phyloP scores from a whole-genome alignment of 352 stramenopile genomes.

The Phytopythium ostracodes region DNA sequence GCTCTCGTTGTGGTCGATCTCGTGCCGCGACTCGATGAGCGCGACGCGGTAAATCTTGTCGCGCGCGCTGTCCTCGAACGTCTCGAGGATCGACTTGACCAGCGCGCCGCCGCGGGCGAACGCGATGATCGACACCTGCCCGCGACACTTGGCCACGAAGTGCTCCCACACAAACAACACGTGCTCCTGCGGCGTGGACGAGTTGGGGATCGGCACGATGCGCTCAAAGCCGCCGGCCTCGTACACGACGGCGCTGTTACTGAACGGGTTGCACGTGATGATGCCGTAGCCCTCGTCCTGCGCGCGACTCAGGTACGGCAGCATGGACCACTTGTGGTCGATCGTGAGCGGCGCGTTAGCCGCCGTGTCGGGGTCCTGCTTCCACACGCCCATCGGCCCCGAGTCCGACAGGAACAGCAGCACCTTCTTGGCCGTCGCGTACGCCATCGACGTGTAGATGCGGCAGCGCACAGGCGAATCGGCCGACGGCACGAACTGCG shows the following conservation, averaged over 20 bases:
- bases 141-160: conserved; percentile 76
- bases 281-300: conserved; percentile 86
- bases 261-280: conserved; percentile 86
- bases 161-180: conserved; percentile 87
- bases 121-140: conserved; percentile 82
- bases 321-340: conserved; percentile 88
- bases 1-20: conserved; percentile 79
- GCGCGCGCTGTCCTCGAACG: conserved; percentile 63
- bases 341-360: conserved; percentile 41
- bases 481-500: conserved; percentile 80
- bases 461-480: conserved; percentile 85
- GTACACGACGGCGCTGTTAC: conserved; percentile 85
- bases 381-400: conserved; percentile 78
- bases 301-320: conserved; percentile 75
- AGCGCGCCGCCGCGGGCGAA: conserved; percentile 77
- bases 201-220: conserved; percentile 83
- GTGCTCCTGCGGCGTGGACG: conserved; percentile 79
- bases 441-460: conserved; percentile 88
- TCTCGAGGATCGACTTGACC: conserved; percentile 82
- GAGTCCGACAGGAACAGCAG: conserved; percentile 86
- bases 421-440: conserved; percentile 81
- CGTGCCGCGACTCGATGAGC: conserved; percentile 87
- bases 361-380: conserved; percentile 60
- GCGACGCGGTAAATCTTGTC: conserved; percentile 81
- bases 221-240: conserved; percentile 85